Conservation (phyloP, 1,284 basidiomycete species). For the Heliocybe sulcata region DNA sequence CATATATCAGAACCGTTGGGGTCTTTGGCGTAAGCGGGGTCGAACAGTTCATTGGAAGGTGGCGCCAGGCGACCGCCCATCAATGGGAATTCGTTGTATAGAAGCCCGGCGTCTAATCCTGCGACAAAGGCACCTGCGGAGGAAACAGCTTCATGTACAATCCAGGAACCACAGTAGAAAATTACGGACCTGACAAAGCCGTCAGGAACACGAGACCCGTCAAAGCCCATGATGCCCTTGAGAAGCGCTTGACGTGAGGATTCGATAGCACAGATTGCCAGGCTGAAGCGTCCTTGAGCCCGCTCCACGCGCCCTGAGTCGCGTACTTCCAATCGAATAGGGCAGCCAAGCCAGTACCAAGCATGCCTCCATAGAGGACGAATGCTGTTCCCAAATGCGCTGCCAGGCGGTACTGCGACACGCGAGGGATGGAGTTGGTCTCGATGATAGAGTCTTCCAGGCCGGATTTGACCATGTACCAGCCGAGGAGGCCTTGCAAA, state of each 20-base stretch:
- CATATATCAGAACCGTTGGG: constrained; percentile 68
- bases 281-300: constrained; percentile 28
- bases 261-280: constrained; percentile 51
- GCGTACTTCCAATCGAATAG: constrained; percentile 80
- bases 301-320: constrained; percentile 33
- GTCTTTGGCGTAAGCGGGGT: constrained; percentile 64
- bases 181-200: constrained; percentile 70
- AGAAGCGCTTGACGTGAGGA: constrained; percentile 54
- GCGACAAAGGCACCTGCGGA: constrained; percentile 90
- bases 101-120: constrained; percentile 91
- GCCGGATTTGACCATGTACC: constrained; percentile 99
- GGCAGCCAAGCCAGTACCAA: constrained; percentile 74
- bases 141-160: constrained; percentile 4
- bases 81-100: constrained; percentile 97
- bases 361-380: constrained; percentile 87
- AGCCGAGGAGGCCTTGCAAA: constrained; percentile 88
- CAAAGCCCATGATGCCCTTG: constrained; percentile 50
- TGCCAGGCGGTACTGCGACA: constrained; percentile 95
- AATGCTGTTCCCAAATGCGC: constrained; percentile 92
- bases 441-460: constrained; percentile 79
- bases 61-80: constrained; percentile 92
- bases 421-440: constrained; percentile 82
- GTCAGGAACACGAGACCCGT: constrained; percentile 83
- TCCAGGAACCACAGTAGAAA: constrained; percentile 3
- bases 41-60: constrained; percentile 80